Base-by-base conservation (phyloP, 768 basidiomycete species). In the Rhizopogon roseolus region DNA sequence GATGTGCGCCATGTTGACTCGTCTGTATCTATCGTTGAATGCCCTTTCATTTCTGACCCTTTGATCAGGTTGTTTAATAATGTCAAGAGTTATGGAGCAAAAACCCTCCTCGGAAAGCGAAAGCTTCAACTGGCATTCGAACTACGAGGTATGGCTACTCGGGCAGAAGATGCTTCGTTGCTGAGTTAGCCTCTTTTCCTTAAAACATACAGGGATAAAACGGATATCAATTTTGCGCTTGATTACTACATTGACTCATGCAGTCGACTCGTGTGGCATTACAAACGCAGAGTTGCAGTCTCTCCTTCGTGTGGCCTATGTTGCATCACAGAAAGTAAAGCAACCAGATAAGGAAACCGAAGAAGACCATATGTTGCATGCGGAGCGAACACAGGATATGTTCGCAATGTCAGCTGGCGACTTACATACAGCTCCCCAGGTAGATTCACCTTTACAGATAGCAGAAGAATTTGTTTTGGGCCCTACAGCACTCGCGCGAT, bases 201-300 rank as follows among this genome's bases (percentile, higher is more conserved):
- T 46, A 22, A 22, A 22, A 22, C 22, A 3, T 22, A 22, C 44
- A 53, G 52, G 64, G 6, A 57, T 60, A 6, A 60, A 56, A 38
- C 66, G 66, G 19, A 66, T 64, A 19, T 58, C 57, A 34, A 60
- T 66, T 13, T 51, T 66, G 36, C 59, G 66, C n/a, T 41, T 68
- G 36, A 57, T 68, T 19, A 43, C 66, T 11, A 62, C 62, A 0
- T 29, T 67, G 22, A 54, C 60, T 14, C 46, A 52, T 43, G 37
- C 50, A 10, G 40, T 49, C 32, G 48, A 56, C 8, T 44, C 56
- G 29, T 48, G 45, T 10, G 45, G 45, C 5, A 37, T 66, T 22
- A 41, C 61, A 8, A 56, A 61, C 28, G 60, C 41, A 36, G 61
- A 61, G 39, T n/a, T 68, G 16, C 16, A 64, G n/a, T 63, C 61